These are phyloP conservation scores for Acer negundo DNA, from an alignment of 345 rosid species.

Conservation along the genomic window DNA sequence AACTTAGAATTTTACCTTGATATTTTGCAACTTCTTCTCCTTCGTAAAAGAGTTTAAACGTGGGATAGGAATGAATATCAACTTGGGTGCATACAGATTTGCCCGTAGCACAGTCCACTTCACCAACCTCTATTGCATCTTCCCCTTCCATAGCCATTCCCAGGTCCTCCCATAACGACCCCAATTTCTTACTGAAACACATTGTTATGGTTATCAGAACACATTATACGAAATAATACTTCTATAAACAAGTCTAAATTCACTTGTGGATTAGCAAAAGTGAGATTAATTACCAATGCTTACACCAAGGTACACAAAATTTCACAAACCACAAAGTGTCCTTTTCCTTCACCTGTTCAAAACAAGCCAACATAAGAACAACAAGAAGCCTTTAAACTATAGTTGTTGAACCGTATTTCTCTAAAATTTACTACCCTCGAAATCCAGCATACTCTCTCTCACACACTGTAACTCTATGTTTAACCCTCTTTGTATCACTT, in stretches of 20 bases:
- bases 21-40: conserved; percentile 91
- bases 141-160: conserved; percentile 90
- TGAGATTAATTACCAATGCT: conserved; percentile 75
- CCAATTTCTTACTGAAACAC: conserved; percentile 80
- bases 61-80: conserved; percentile 93
- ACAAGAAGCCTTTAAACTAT: background rate
- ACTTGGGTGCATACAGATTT: conserved; percentile 82
- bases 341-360: conserved; percentile 83
- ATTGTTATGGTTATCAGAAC: conserved; percentile 13
- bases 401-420: background rate
- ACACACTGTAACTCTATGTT: background rate
- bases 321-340: conserved; percentile 96
- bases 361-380: background rate
- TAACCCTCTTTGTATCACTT: background rate
- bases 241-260: background rate
- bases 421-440: background rate
- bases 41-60: conserved; percentile 84
- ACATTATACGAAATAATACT: conserved; percentile 3
- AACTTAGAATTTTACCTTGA: conserved; percentile 57
- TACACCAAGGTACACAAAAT: conserved; percentile 98
- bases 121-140: conserved; percentile 95
- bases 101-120: conserved; percentile 81
- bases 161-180: conserved; percentile 88
- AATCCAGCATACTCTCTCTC: background rate
- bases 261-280: background rate